A percentile compares a stretch with the other conserved stretches of the same genome.
These are phyloP conservation scores for Tetradesmus lagerheimii DNA, from an alignment of 139 green algal species.

Conservation along the genomic window DNA sequence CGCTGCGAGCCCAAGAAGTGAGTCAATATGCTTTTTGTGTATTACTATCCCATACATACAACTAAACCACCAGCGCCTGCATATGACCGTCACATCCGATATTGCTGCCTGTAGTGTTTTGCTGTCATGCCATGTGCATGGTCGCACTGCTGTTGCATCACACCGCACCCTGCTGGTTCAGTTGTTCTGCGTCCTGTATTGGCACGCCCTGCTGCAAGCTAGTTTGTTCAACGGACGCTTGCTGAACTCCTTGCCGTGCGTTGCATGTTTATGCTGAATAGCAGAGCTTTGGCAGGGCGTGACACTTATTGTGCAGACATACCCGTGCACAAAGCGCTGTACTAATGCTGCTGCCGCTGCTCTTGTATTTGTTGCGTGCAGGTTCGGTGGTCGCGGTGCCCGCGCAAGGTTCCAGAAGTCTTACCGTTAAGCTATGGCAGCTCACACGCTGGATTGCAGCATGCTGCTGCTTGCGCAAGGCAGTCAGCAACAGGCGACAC, in stretches of 20 bases:
- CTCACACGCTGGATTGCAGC: not conserved
- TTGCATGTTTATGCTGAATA: no score
- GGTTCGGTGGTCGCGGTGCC: constrained; percentile 95
- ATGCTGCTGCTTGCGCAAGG: constrained; percentile 4
- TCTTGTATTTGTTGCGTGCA: constrained; percentile 52
- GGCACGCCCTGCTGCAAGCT: no score
- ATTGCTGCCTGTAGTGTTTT: not conserved
- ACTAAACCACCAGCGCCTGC: no score
- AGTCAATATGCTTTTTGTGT: constrained; percentile 33
- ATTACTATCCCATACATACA: no score
- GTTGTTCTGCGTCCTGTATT: no score
- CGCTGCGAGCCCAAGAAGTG: constrained; percentile 99
- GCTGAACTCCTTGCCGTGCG: no score
- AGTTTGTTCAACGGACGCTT: no score
- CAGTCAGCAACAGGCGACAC: not conserved
- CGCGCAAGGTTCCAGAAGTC: constrained; percentile 99
- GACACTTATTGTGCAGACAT: no score
- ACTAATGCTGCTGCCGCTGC: constrained; percentile 14
- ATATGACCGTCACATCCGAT: no score
- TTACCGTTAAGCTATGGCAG: constrained; percentile 87
- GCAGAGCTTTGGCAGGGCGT: no score
- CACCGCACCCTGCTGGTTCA: not conserved
- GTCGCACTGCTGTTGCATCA: not conserved
- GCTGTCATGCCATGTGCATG: not conserved
- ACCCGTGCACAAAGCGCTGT: no score